Base-by-base conservation (phyloP, 768 basidiomycete genomes). In the Agrocybe praecox region DNA sequence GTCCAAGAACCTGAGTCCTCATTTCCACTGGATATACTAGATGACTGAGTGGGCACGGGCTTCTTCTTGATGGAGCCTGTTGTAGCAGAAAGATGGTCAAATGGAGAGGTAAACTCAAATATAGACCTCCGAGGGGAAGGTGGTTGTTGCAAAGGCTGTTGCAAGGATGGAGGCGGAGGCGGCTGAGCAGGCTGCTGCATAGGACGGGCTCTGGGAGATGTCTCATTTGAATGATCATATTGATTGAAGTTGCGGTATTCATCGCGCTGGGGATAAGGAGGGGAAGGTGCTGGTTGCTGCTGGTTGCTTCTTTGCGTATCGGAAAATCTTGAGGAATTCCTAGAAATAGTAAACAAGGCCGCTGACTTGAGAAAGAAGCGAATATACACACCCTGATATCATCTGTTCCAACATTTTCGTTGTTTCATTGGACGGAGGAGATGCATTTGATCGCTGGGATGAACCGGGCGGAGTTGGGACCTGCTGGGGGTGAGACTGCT, bases 51-150 rank as follows among this genome's bases (percentile, higher is more conserved):
- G 11, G 86, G 88, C 2, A 83, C 82, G 18, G 88, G 85, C 67
- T 90, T 91, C 69, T 91, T 90, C 76, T 88, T 89, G 53, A 81
- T 69, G 17, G 78, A 53, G 42, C 69, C 67, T 0, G 82, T 40
- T 14, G 36, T 67, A n/a, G 79, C 73, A 8, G 84, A 79, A 46
- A 94, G 80, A 22, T 89, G 91, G 62, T 94, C 92, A 63, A 94
- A 93, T 2, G 92, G 87, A 48, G 90, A 92, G 49, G 88, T 80
- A 58, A 90, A 94, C 36, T 93, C 90, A 63, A 94, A 94, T 82
- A 92, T 85, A 48, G 90, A 89, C 70, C 89, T 87, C 64, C 86
- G 88, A 21, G 87, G 82, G 42, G 88, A 87, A 26, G 90, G 83
- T 0, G 88, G 84, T 2, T 82, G 75, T 55, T 77, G 82, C 49